Conservation (phyloP, 768 basidiomycete genomes). For the Termitomyces sp. region DNA sequence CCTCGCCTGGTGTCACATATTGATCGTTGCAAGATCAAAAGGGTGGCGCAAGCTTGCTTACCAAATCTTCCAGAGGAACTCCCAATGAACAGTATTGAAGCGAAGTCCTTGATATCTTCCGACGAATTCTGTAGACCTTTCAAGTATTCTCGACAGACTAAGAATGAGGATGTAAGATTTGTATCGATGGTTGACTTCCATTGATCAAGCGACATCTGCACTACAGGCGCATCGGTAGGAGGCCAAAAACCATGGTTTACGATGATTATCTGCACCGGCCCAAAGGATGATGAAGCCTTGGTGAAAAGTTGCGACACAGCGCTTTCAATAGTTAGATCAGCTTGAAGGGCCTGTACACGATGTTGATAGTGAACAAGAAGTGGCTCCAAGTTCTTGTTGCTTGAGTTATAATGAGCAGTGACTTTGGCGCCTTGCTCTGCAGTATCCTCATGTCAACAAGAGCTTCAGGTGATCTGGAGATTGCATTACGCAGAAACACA, state of each 20-base stretch:
- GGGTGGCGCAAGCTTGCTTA: conserved; percentile 6
- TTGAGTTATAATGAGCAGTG: conserved; percentile 67
- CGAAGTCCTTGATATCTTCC: conserved; percentile 43
- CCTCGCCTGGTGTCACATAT: conserved; percentile 34
- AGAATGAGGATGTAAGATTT: conserved; percentile 65
- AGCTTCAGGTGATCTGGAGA: neutral
- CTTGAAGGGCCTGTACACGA: conserved; percentile 38
- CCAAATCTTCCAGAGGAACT: conserved; percentile 72
- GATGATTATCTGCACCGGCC: conserved; percentile 50
- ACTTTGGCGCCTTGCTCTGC: conserved; percentile 68
- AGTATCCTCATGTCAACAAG: neutral
- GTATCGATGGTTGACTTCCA: conserved; percentile 59
- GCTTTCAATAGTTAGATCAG: conserved; percentile 53
- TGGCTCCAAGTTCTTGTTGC: conserved; percentile 32
- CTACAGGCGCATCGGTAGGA: conserved; percentile 39
- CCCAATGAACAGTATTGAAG: conserved; percentile 61
- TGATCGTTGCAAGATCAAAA: neutral
- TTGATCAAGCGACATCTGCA: conserved; percentile 52
- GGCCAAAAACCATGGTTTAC: conserved; percentile 60
- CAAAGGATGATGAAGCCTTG: conserved; percentile 31
- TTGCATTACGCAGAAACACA: conserved; percentile 46
- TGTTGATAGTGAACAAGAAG: conserved; percentile 32
- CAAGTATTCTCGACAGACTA: conserved; percentile 62
- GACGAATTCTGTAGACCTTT: conserved; percentile 33
- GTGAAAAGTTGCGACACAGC: conserved; percentile 49